Evolutionary conservation across 108 stramenopile genomes (phyloP), one percentile per base, ranked within the genome.

Genomic region (Skeletonema grethae): DNA sequence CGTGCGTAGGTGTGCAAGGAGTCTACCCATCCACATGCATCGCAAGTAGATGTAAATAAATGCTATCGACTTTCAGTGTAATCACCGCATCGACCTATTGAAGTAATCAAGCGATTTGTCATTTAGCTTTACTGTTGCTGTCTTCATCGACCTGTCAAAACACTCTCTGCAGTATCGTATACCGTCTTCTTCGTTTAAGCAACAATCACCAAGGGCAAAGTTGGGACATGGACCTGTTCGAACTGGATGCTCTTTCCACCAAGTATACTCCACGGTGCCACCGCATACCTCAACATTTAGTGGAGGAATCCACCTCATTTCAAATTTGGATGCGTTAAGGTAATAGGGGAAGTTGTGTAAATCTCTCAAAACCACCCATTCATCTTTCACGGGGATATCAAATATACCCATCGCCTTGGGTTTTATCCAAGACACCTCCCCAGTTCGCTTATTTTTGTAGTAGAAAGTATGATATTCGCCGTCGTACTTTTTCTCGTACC

Each of bases 341-440:
- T 79, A 79, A 32, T 79, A 79, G 5, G 77, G 77, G 56, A 79
- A 79, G 41, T 68, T 41, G 32, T 79, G 77, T 3, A 72, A 61
- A 45, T 79, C 77, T 50, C 72, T 72, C 34, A 79, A 72, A 12
- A 79, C 15, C 15, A 39, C 45, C 77, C 77, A 79, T 56, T 79
- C 77, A 50, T 79, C 72, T 43, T 73, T 79, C 5, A 61, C 58
- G 10, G 77, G 77, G 5, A 79, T 68, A 22, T 79, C 77, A 34
- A 73, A 79, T 13, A 20, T 5, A 5, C 77, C 77, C 65, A 79
- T 68, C 41, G 77, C 77, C 63, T 61, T 73, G 60, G 77, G 77
- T n/a, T 79, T 79, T 15, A 61, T 25, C 77, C 77, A 79, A 2
- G 50, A 55, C 0, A 31, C 48, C 9, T 79, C 67, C 1, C 66